These are phyloP conservation scores for Leucogyrophana mollusca DNA, from an alignment of 768 basidiomycete genomes.

Conservation along the genomic window DNA sequence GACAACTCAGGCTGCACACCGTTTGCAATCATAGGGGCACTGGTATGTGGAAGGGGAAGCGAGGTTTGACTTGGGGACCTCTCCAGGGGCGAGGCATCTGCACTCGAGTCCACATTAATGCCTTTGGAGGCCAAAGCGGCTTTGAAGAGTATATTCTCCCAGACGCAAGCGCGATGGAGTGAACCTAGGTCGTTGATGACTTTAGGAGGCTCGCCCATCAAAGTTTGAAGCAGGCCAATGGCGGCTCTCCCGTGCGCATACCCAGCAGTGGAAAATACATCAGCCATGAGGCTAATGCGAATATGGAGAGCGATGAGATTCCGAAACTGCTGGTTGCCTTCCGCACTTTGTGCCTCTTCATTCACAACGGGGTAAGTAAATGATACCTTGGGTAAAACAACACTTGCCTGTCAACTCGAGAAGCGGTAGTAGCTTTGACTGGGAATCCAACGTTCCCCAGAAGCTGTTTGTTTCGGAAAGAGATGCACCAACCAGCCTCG, in stretches of 20 bases:
- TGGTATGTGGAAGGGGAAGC: constrained; percentile 39
- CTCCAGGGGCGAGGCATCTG: constrained; percentile 44
- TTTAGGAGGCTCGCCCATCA: constrained; percentile 63
- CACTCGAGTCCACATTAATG: constrained; percentile 46
- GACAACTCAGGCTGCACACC: constrained; percentile 25
- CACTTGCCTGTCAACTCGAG: constrained; percentile 52
- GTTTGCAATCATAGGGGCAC: constrained; percentile 30
- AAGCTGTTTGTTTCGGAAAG: constrained; percentile 68
- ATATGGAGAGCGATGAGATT: constrained; percentile 73
- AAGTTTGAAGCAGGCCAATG: constrained; percentile 68
- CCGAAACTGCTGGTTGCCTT: constrained; percentile 67
- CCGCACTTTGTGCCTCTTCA: constrained; percentile 44
- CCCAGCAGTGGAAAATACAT: constrained; percentile 81
- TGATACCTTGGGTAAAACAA: constrained; percentile 2
- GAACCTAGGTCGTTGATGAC: constrained; percentile 73
- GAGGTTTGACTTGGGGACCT: constrained; percentile 45
- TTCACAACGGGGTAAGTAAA: constrained; percentile 8
- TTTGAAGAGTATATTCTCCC: constrained; percentile 85
- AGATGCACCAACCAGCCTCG: constrained; percentile 67
- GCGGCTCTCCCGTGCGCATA: constrained; percentile 80
- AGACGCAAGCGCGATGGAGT: constrained; percentile 78
- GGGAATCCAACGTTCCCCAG: constrained; percentile 54
- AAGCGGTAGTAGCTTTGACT: constrained; percentile 64
- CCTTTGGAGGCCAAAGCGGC: constrained; percentile 52
- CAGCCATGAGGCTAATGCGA: constrained; percentile 79